phyloP scores from a whole-genome alignment of 164 flowering plant species.

The Berberis vulgaris region DNA sequence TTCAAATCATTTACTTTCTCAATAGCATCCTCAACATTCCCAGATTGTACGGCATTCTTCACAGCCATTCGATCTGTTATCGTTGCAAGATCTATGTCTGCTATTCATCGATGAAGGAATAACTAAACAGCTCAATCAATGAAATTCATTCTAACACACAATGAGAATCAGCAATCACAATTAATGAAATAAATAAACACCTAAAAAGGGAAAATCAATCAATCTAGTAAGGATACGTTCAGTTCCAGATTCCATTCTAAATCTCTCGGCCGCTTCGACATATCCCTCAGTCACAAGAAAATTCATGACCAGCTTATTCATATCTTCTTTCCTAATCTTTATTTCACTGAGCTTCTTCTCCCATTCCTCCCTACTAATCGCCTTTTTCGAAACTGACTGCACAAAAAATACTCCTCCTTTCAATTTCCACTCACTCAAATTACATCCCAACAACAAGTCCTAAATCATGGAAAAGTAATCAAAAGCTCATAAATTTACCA shows the following conservation, averaged over 20 bases:
- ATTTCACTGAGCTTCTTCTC: slow-evolving; percentile 76
- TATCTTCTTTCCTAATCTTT: slow-evolving; percentile 77
- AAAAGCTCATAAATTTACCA: neutral
- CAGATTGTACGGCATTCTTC: slow-evolving; percentile 58
- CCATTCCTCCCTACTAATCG: slow-evolving; percentile 86
- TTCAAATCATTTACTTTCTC: slow-evolving; percentile 16
- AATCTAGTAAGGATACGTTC: slow-evolving; percentile 58
- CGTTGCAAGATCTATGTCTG: slow-evolving; percentile 84
- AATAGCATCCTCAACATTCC: slow-evolving; percentile 18
- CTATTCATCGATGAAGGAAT: slow-evolving; percentile 44
- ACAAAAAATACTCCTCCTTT: neutral
- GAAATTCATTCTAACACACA: neutral
- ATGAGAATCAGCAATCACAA: neutral
- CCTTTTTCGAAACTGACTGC: slow-evolving; percentile 66
- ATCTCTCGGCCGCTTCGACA: slow-evolving; percentile 78
- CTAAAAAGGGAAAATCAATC: neutral
- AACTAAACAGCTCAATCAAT: neutral
- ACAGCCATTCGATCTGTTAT: slow-evolving; percentile 91
- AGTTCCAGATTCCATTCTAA: slow-evolving; percentile 77
- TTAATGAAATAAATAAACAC: neutral
- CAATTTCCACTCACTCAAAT: neutral
- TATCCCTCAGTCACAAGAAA: slow-evolving; percentile 93
- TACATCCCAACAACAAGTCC: neutral
- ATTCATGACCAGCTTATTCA: slow-evolving; percentile 95
- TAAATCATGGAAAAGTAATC: neutral